These are phyloP conservation scores for Pleurotus eryngii DNA, from an alignment of 768 basidiomycete species.

Conservation along the genomic window DNA sequence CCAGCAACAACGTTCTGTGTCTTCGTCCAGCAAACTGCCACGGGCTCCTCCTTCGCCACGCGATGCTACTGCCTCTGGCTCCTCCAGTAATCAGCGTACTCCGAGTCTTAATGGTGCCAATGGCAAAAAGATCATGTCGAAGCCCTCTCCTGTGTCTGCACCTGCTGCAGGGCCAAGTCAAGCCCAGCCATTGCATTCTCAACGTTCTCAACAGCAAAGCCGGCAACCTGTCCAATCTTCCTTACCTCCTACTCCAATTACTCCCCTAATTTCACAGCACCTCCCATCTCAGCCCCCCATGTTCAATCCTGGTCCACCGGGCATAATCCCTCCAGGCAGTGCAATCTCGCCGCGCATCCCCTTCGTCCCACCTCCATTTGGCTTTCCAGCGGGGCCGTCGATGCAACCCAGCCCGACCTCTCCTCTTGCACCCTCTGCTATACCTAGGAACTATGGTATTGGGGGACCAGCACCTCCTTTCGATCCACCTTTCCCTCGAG, in stretches of 20 bases:
- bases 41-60: constrained; percentile 53
- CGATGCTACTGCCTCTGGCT: constrained; percentile 41
- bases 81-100: constrained; percentile 41
- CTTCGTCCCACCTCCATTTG: constrained; percentile 49
- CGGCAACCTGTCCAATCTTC: constrained; percentile 29
- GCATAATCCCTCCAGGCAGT: constrained; percentile 40
- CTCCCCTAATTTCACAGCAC: constrained; percentile 42
- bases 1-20: constrained; percentile 50
- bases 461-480: constrained; percentile 41
- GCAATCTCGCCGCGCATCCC: constrained; percentile 55
- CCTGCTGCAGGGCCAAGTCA: constrained; percentile 32
- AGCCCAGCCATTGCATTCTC: constrained; percentile 27
- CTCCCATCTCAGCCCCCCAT: constrained; percentile 45
- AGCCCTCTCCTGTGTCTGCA: constrained; percentile 30
- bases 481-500: constrained; percentile 47
- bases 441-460: constrained; percentile 51
- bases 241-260: constrained; percentile 48
- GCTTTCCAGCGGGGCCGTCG: constrained; percentile 31
- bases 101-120: constrained; percentile 43
- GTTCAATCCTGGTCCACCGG: constrained; percentile 38
- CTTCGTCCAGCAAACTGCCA: constrained; percentile 34
- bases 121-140: constrained; percentile 63
- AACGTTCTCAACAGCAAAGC: constrained; percentile 10
- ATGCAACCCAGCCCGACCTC: constrained; percentile 33
- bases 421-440: constrained; percentile 49